Base-by-base conservation (phyloP, 2,329 filamentous ascomycete genomes). In the Biscogniauxia sp. region DNA sequence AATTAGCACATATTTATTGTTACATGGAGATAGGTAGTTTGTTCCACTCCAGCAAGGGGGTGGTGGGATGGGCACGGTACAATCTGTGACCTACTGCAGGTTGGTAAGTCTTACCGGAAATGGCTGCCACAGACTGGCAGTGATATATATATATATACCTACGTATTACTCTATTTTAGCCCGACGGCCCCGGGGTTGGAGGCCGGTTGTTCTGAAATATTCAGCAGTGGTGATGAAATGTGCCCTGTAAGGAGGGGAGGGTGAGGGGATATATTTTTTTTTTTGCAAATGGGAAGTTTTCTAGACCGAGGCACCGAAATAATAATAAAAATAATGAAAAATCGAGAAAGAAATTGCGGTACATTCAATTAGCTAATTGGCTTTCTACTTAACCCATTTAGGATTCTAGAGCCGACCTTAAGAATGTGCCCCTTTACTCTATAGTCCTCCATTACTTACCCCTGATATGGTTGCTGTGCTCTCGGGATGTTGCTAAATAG, bases 251-350 rank as follows among this genome's bases (percentile, higher is more conserved):
- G 5, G 23, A 26, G 25, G 15, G 19, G 20, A 3, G 52, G 63
- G 28, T 64, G 65, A 67, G 60, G 58, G 61, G 65, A 65, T 65
- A 61, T 67, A n/a, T n/a, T n/a, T n/a, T n/a, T n/a, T n/a, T n/a
- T n/a, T n/a, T 63, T 60, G 61, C 62, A 67, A 56, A 60, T 60
- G 65, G 50, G 7, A 19, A 32, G 23, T 17, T n/a, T n/a, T 53
- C 52, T 28, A 23, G 52, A 28, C 52, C 52, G 52, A 53, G 52
- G 52, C 52, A 17, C 37, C n/a, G 37, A 15, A 45, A 6, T 45
- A 45, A 45, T 5, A 45, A 45, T 13, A 45, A 45, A 45, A 45
- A 37, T 37, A 45, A 45, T n/a, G n/a, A 17, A 5, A 32, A 32
- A 32, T 9, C 2, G 6, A 32, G 11, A 32, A 9, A 32, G 1